A percentile compares a stretch with the other conserved stretches of the same genome.
Evolutionary conservation across 2,329 filamentous ascomycete genomes (phyloP).

Genomic region (Stachybotrys chartarum): DNA sequence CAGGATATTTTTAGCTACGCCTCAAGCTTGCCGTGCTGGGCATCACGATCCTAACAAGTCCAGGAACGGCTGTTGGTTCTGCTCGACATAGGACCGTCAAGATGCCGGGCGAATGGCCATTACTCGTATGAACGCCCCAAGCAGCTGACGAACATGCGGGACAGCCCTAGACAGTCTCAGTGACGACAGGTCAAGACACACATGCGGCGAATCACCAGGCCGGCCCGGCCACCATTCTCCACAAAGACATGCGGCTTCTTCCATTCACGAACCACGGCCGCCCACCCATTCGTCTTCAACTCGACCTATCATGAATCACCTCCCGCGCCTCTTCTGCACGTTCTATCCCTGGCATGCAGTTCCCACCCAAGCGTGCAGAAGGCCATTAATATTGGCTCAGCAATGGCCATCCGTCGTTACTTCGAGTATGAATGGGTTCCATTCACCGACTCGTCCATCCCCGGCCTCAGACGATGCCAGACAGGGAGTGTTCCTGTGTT

Average conservation of each 20-base stretch:
- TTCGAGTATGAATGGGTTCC: too few species aligned
- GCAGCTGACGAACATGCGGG: slow-evolving; percentile 1
- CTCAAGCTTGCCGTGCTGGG: too few species aligned
- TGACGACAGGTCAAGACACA: not conserved
- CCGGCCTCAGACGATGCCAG: too few species aligned
- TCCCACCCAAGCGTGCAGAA: too few species aligned
- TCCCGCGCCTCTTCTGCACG: not conserved
- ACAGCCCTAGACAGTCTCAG: not conserved
- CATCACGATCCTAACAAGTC: too few species aligned
- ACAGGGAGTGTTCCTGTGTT: too few species aligned
- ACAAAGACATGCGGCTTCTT: not conserved
- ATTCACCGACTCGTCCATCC: too few species aligned
- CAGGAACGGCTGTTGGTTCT: too few species aligned
- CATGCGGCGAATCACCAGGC: not conserved
- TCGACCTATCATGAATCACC: not conserved
- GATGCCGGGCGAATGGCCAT: slow-evolving; percentile 2
- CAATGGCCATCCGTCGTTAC: too few species aligned
- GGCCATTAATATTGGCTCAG: too few species aligned
- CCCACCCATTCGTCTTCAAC: not conserved
- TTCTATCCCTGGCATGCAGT: not conserved
- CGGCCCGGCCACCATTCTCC: not conserved
- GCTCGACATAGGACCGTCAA: not conserved
- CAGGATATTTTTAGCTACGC: too few species aligned
- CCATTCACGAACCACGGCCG: not conserved
- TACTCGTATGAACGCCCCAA: slow-evolving; percentile 6